A percentile compares a stretch with the other conserved stretches of the same genome.
Conservation (phyloP, 2,329 filamentous ascomycete species). For the Epichloe gansuensis region DNA sequence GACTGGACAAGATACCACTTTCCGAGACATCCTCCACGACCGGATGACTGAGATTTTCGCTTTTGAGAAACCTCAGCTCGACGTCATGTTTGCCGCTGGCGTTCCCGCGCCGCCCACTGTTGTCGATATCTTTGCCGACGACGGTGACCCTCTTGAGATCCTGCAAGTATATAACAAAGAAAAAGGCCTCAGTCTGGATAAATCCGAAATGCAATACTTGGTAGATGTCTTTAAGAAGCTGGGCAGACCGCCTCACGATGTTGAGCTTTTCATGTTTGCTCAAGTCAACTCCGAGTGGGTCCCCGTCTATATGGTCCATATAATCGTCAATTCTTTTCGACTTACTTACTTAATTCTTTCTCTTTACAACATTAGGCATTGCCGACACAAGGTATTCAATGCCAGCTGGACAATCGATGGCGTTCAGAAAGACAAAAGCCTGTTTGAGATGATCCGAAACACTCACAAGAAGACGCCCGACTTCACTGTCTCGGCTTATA, state of each 20-base stretch:
- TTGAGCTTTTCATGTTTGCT: constrained; percentile 98
- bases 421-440: constrained; percentile 59
- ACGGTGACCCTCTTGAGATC: constrained; percentile 52
- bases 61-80: constrained; percentile 52
- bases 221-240: constrained; percentile 42
- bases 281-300: constrained; percentile 83
- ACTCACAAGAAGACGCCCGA: constrained; percentile 74
- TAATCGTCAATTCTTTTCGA: not conserved
- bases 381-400: constrained; percentile 80
- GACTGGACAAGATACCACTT: constrained; percentile 35
- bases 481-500: constrained; percentile 89
- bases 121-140: constrained; percentile 58
- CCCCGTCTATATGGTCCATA: not conserved
- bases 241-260: constrained; percentile 62
- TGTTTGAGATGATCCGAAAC: constrained; percentile 95
- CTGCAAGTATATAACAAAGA: constrained; percentile 74
- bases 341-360: not conserved
- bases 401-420: constrained; percentile 93
- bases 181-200: constrained; percentile 75
- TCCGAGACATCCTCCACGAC: constrained; percentile 69
- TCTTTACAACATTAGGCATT: constrained; percentile 39
- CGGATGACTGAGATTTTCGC: constrained; percentile 87
- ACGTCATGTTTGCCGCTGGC: constrained; percentile 65
- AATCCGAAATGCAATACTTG: constrained; percentile 83
- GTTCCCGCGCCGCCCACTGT: constrained; percentile 52